phyloP scores from a whole-genome alignment of 495 filamentous ascomycete genomes.

The Filosporella fistucella region DNA sequence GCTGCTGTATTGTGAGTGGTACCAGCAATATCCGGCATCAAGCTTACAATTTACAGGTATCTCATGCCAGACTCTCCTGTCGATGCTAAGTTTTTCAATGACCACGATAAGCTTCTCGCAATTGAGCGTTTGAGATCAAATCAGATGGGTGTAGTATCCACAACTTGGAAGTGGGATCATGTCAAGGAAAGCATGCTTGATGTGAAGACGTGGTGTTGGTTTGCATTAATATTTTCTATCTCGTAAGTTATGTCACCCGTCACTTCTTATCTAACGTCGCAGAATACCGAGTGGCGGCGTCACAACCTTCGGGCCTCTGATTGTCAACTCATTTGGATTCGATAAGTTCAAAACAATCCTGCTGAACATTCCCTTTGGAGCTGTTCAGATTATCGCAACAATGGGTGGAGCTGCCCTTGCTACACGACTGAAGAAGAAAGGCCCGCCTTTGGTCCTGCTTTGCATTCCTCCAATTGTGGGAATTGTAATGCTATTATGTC shows the following conservation, averaged over 20 bases:
- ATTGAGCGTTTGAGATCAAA: conserved; percentile 53
- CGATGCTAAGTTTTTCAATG: conserved; percentile 48
- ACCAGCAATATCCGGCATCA: neutral
- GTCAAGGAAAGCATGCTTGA: conserved; percentile 58
- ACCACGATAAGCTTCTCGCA: conserved; percentile 44
- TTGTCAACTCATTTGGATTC: conserved; percentile 56
- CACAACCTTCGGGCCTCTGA: conserved; percentile 57
- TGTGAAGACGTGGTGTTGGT: conserved; percentile 65
- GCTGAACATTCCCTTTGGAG: conserved; percentile 61
- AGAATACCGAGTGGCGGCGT: conserved; percentile 60
- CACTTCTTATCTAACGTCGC: neutral
- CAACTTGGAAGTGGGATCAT: conserved; percentile 59
- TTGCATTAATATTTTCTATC: conserved; percentile 45
- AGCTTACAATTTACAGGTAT: conserved; percentile 17
- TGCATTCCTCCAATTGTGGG: conserved; percentile 56
- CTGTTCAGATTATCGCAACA: conserved; percentile 53
- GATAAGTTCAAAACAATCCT: conserved; percentile 53
- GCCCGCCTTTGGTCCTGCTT: conserved; percentile 45
- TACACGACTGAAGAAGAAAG: conserved; percentile 48
- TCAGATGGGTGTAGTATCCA: conserved; percentile 53
- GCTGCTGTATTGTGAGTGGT: conserved; percentile 34
- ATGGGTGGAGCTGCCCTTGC: conserved; percentile 54
- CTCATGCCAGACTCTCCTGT: conserved; percentile 55
- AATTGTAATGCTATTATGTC: conserved; percentile 46
- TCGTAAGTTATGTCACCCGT: conserved; percentile 34